Evolutionary conservation across 768 basidiomycete genomes (phyloP), one percentile per base, ranked within the genome.

Genomic region (Phylloporus sp.): DNA sequence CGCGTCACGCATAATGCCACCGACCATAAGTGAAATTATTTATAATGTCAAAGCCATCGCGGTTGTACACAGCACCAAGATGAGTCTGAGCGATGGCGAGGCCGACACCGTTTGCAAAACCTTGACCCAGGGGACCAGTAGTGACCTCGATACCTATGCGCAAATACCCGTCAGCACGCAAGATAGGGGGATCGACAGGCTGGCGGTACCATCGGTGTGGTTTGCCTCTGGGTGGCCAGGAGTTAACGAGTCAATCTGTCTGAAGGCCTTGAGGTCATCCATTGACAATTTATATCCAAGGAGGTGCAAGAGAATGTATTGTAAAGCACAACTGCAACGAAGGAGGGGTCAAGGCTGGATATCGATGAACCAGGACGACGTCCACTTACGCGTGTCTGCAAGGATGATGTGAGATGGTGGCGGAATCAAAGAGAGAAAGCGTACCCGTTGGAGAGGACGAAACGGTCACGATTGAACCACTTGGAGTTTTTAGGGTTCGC

Each of bases 401-500:
- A 31, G 11, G 26, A 35, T 38, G 38, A 37, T 52, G 17, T 63
- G 34, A 46, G 42, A 47, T 40, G 49, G 9, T 23, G 54, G 49
- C 11, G 37, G 33, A 35, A 14, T 2, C 14, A 31, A 26, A 17
- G 24, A 39, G 24, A 21, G 47, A 32, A 40, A 18, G n/a, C 33
- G 70, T 68, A 92, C 82, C 92, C 92, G 63, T 95, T 95, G 55
- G 93, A 96, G 55, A 96, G 82, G 50, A 97, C 93, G 60, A 95
- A 97, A 69, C 93, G 85, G 75, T 96, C 93, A 51, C 94, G 86
- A 72, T 94, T 95, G 72, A 86, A 86, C 93, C 91, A 95, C 68
- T 90, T 84, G 33, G 92, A 82, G 73, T 77, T 86, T 67, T 82
- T 83, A 40, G 92, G 88, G 71, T 92, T 94, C 60, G 84, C 83